A percentile compares a stretch with the other conserved stretches of the same genome.
Conservation (phyloP, 2,329 filamentous ascomycete genomes). For the Fusarium avenaceum region DNA sequence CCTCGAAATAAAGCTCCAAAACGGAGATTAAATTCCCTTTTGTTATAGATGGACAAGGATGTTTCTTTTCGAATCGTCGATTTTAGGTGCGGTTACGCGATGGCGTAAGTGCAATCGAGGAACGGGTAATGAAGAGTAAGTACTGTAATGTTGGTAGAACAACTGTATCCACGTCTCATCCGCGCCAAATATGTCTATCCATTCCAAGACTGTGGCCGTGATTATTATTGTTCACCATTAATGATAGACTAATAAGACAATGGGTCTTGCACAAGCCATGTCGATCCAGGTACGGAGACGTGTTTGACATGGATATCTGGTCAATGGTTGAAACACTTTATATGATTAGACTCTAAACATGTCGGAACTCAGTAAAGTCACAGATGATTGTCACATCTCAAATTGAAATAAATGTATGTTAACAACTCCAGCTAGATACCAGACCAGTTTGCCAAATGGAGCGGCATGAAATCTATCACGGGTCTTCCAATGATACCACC, state of each 20-base stretch:
- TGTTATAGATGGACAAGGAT: slow-evolving; percentile 26
- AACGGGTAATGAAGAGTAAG: not conserved
- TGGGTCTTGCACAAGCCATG: slow-evolving; percentile 5
- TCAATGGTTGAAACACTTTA: slow-evolving; percentile 3
- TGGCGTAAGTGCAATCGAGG: not conserved
- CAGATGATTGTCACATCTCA: not conserved
- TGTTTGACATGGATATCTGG: slow-evolving; percentile 18
- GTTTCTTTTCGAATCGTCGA: slow-evolving; percentile 21
- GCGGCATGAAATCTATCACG: slow-evolving; percentile 5
- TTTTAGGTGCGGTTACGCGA: slow-evolving; percentile 1
- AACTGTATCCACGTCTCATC: slow-evolving; percentile 3
- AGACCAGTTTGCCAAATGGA: not conserved
- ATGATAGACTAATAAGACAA: not conserved
- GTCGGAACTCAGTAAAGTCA: not conserved
- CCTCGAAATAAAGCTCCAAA: slow-evolving; percentile 21
- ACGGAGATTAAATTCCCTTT: slow-evolving; percentile 37
- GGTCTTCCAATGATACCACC: not conserved
- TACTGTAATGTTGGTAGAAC: not conserved
- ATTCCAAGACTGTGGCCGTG: slow-evolving; percentile 1
- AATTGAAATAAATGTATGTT: slow-evolving; percentile 7
- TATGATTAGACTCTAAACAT: not conserved
- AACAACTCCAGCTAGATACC: slow-evolving; percentile 8
- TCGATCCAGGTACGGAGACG: slow-evolving; percentile 3
- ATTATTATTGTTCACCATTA: not conserved
- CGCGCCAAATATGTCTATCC: slow-evolving; percentile 3